Evolutionary conservation across 148 eudicot species (phyloP).

Genomic region (Amaranthus palmeri): DNA sequence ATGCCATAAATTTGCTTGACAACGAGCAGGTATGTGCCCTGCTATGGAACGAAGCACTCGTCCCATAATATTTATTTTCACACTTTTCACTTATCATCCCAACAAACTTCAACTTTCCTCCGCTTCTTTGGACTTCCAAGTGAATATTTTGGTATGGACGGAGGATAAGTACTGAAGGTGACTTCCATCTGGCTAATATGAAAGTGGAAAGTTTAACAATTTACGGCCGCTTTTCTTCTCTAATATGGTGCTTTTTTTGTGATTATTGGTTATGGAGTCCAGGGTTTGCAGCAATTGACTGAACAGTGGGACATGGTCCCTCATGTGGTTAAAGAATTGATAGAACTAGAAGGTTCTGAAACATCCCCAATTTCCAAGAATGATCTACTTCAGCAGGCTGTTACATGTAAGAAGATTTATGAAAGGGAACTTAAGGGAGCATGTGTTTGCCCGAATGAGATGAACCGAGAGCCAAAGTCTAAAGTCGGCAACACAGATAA

Average conservation of each 20-base stretch:
- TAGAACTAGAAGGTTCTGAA: slow-evolving; percentile 35
- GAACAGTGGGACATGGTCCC: slow-evolving; percentile 84
- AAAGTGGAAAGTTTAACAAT: not conserved
- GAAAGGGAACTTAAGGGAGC: slow-evolving; percentile 40
- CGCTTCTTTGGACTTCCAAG: too few species aligned
- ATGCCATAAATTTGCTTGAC: slow-evolving; percentile 69
- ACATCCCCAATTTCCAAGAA: slow-evolving; percentile 34
- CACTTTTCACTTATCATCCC: too few species aligned
- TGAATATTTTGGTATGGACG: too few species aligned
- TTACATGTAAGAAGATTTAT: slow-evolving; percentile 61
- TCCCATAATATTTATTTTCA: too few species aligned
- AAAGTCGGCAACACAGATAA: slow-evolving; percentile 28
- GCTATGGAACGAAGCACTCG: not conserved
- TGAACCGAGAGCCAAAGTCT: slow-evolving; percentile 30
- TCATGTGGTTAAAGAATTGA: slow-evolving; percentile 67
- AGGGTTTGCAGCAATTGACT: slow-evolving; percentile 54
- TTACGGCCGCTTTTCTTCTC: not conserved
- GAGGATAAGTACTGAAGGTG: not conserved
- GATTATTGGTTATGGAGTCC: slow-evolving; percentile 3
- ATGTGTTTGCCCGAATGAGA: slow-evolving; percentile 15
- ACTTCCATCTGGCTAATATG: not conserved
- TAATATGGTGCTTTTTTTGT: not conserved
- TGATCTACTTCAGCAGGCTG: slow-evolving; percentile 56
- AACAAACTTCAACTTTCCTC: too few species aligned
- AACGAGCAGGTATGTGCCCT: slow-evolving; percentile 53